Evolutionary conservation across 495 filamentous ascomycete genomes (phyloP).

Genomic region (Penicillium salamii): DNA sequence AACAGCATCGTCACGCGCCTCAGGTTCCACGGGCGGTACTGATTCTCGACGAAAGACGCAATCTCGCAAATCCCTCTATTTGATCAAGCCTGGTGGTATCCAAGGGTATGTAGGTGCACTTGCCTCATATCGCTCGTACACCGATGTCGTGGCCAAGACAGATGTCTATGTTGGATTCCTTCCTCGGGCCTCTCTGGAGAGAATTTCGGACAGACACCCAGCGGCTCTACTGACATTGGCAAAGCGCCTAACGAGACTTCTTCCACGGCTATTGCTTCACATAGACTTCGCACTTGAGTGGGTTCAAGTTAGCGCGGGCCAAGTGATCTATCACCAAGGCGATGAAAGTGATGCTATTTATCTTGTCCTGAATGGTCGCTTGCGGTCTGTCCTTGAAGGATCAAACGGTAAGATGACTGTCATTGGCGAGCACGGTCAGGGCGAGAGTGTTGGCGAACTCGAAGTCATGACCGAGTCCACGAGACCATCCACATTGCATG

Average conservation of each 20-base stretch:
- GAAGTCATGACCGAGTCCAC: constrained; percentile 95
- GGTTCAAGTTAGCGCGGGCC: constrained; percentile 92
- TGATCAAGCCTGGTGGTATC: constrained; percentile 93
- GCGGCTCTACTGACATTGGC: constrained; percentile 93
- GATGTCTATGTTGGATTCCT: constrained; percentile 98
- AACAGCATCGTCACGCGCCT: constrained; percentile 44
- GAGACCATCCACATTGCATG: constrained; percentile 85
- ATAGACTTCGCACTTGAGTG: constrained; percentile 98
- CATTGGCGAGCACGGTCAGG: constrained; percentile 90
- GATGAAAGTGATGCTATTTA: constrained; percentile 99
- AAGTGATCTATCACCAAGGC: constrained; percentile 88
- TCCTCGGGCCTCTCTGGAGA: constrained; percentile 79
- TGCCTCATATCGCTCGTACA: constrained; percentile 92
- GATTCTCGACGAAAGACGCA: constrained; percentile 49
- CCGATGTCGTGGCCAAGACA: constrained; percentile 94
- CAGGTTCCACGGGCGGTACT: constrained; percentile 27
- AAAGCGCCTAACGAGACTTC: constrained; percentile 82
- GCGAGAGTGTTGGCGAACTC: constrained; percentile 94
- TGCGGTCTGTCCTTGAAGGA: constrained; percentile 75
- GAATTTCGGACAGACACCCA: constrained; percentile 87
- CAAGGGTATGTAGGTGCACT: constrained; percentile 93
- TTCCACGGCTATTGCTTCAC: constrained; percentile 89
- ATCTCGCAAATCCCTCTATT: constrained; percentile 70
- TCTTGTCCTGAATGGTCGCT: constrained; percentile 89
- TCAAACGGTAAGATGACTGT: constrained; percentile 81